Percentiles rank a stretch among this genome's conserved stretches.
Conservation (phyloP, 257 asterid species). For the Primulina huaijiensis region DNA sequence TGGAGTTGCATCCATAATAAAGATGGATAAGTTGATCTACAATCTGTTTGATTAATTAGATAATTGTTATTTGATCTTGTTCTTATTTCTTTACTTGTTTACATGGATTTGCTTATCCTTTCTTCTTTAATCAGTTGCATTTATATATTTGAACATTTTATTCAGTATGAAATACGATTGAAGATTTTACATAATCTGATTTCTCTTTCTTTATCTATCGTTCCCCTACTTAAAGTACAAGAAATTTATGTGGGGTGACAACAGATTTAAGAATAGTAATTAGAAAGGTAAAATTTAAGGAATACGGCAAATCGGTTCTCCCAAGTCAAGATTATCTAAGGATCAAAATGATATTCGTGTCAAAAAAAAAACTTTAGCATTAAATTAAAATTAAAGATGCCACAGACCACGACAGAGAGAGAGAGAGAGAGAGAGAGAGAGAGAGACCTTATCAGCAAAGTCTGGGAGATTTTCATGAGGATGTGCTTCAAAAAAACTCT, state of each 20-base stretch:
- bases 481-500: slow-evolving; percentile 67
- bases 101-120: background rate
- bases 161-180: background rate
- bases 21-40: background rate
- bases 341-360: background rate
- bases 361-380: too few relatives aligned
- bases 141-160: background rate
- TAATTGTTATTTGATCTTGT: background rate
- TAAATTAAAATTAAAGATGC: background rate
- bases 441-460: slow-evolving; percentile 79
- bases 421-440: too few relatives aligned
- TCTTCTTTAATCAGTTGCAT: background rate
- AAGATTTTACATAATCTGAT: background rate
- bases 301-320: background rate
- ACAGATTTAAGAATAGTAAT: background rate
- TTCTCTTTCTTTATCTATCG: background rate
- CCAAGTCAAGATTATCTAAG: background rate
- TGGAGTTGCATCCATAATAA: too few relatives aligned
- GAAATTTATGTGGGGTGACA: background rate
- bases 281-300: background rate
- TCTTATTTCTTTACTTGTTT: background rate
- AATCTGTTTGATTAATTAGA: background rate
- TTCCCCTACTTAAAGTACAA: background rate
- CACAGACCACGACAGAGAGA: background rate
- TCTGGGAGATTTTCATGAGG: slow-evolving; percentile 81